phyloP scores from a whole-genome alignment of 2,329 filamentous ascomycete genomes.

The Fusarium sp. region DNA sequence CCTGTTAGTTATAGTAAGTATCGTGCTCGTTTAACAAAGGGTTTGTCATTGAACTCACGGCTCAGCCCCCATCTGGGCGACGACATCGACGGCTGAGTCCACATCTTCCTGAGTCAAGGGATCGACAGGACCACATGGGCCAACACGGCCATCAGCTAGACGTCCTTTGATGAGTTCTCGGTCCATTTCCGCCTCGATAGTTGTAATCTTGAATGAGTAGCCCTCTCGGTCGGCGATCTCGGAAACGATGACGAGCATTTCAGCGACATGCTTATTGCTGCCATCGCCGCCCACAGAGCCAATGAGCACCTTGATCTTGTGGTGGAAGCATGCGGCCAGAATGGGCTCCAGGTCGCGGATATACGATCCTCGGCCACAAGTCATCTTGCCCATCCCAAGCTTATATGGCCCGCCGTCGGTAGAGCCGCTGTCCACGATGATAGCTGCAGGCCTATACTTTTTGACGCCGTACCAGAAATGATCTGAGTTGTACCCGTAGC shows the following conservation, averaged over 20 bases:
- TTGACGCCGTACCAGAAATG: constrained; percentile 48
- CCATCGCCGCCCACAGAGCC: constrained; percentile 56
- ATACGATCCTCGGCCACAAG: constrained; percentile 50
- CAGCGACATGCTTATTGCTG: constrained; percentile 52
- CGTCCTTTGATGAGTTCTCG: constrained; percentile 44
- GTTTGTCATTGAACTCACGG: constrained; percentile 21
- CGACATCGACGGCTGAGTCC: constrained; percentile 33
- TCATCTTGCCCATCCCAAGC: constrained; percentile 53
- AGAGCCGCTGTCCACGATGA: constrained; percentile 47
- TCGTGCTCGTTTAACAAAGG: not conserved
- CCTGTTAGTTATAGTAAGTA: constrained; percentile 5
- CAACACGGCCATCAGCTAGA: constrained; percentile 41
- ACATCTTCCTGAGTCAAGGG: constrained; percentile 40
- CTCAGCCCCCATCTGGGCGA: constrained; percentile 41
- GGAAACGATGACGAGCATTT: constrained; percentile 52
- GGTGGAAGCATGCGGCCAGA: constrained; percentile 36
- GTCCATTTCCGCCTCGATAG: constrained; percentile 50
- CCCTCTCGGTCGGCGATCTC: constrained; percentile 47
- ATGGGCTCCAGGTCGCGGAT: constrained; percentile 52
- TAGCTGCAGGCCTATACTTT: constrained; percentile 41
- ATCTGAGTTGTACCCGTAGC: constrained; percentile 46
- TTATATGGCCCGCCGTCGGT: constrained; percentile 50
- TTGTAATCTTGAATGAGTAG: constrained; percentile 46
- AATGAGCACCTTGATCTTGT: constrained; percentile 45
- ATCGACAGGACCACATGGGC: constrained; percentile 51